Evolutionary conservation across 2,329 filamentous ascomycete genomes (phyloP).

Genomic region (Microdochium paspali): DNA sequence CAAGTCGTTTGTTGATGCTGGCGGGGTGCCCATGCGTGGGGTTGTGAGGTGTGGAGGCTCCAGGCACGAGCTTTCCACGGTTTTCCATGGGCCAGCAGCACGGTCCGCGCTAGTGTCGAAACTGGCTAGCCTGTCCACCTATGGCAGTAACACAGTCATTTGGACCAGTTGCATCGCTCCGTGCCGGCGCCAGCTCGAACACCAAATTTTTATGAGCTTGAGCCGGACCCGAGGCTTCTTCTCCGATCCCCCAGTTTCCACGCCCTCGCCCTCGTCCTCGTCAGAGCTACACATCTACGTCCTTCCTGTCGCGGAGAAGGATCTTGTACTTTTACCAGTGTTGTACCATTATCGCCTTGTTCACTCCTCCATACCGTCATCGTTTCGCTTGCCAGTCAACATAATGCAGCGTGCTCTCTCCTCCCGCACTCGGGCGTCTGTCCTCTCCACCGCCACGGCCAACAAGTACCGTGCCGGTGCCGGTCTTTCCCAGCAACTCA

Average conservation of each 20-base stretch:
- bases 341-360: conserved; percentile 11
- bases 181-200: conserved; percentile 9
- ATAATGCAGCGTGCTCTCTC: conserved; percentile 95
- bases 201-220: conserved; percentile 25
- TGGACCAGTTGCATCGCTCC: conserved; percentile 6
- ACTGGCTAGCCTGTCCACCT: not conserved
- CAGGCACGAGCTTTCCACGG: conserved; percentile 15
- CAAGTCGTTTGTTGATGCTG: not conserved
- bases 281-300: conserved; percentile 14
- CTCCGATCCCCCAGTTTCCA: conserved; percentile 6
- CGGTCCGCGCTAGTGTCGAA: not conserved
- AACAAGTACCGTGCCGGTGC: conserved; percentile 54
- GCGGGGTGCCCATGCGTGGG: not conserved
- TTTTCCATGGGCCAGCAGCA: conserved; percentile 16
- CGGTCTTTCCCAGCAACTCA: conserved; percentile 74
- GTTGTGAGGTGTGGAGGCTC: not conserved
- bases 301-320: conserved; percentile 9
- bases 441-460: conserved; percentile 60
- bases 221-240: conserved; percentile 10
- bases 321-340: conserved; percentile 18
- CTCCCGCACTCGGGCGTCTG: conserved; percentile 69
- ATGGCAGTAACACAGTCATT: not conserved
- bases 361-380: conserved; percentile 12
- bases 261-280: conserved; percentile 14
- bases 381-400: conserved; percentile 22